Evolutionary conservation across 768 basidiomycete species (phyloP), one percentile per base, ranked within the genome.

Genomic region (Xanthoconium purpureum): DNA sequence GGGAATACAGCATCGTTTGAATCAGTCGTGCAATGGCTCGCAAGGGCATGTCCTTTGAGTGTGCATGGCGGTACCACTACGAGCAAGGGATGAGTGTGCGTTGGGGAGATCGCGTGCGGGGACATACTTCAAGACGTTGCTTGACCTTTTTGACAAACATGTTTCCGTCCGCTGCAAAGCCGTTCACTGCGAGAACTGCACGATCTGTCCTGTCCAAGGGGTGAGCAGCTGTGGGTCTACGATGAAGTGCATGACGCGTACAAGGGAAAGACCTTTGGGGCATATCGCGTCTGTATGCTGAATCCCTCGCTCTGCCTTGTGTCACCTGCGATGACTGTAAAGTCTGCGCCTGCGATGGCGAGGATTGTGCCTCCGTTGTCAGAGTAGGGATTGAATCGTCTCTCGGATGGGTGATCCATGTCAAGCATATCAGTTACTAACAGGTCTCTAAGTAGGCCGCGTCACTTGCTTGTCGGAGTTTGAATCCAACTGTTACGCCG

Each of bases 251-350:
- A n/a, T 12, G 36, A 44, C 58, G 56, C 92, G 75, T 66, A 97
- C 92, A 99, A 74, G 76, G 84, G 81, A 76, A 94, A 97, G 56
- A 98, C 94, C 74, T 98, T 96, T 42, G 94, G 88, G 9, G 94
- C 94, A 73, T 97, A 98, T 72, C 96, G 82, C 57, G 96, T 97
- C 79, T 99, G 96, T 72, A 99, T 99, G 70, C 78, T 90, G 75
- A 91, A 98, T n/a, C 96, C 96, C 71, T 95, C 91, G 62, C 88
- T 93, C 77, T 98, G 97, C 54, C 96, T 79, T 43, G 96, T 99
- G 75, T 99, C 96, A 50, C 94, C 92, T 6, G 97, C 95, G 66
- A 98, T 90, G 70, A 98, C 94, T 57, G 83, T 83, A 72, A 98
- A 98, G 72, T 94, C 91, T 44, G 84, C 82, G 51, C 96, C 97